Evolutionary conservation across 768 basidiomycete genomes (phyloP).

Genomic region (Mycena leptocephala): DNA sequence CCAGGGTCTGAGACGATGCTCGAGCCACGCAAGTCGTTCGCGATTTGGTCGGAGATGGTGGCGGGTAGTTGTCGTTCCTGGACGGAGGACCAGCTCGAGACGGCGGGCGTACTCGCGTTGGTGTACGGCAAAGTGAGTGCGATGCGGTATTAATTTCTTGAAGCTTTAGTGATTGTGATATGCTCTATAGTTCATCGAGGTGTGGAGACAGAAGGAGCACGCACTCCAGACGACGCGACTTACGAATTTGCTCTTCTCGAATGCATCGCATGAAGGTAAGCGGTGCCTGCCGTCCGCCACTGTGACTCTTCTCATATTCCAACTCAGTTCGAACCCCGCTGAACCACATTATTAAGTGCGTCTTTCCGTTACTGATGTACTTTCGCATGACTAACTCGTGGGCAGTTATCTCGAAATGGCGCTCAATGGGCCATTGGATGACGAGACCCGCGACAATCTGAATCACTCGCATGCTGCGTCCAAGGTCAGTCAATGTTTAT

Average conservation of each 20-base stretch:
- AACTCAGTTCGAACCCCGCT: conserved; percentile 79
- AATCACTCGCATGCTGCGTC: conserved; percentile 83
- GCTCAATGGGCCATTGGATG: conserved; percentile 80
- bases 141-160: background rate
- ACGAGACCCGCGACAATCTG: conserved; percentile 83
- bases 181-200: conserved; percentile 78
- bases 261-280: conserved; percentile 87
- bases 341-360: conserved; percentile 89
- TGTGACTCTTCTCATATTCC: background rate
- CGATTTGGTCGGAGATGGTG: conserved; percentile 84
- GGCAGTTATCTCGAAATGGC: conserved; percentile 85
- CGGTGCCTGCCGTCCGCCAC: background rate
- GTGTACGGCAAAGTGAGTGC: conserved; percentile 80
- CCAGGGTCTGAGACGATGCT: conserved; percentile 55
- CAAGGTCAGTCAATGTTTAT: conserved; percentile 58
- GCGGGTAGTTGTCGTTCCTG: conserved; percentile 78
- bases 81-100: conserved; percentile 90
- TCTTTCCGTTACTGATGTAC: background rate
- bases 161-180: background rate
- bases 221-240: conserved; percentile 81
- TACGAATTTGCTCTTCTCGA: conserved; percentile 82
- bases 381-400: background rate
- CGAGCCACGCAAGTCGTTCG: conserved; percentile 87
- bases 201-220: conserved; percentile 88
- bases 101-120: conserved; percentile 83